Percentiles rank a stretch among this genome's conserved stretches.
Evolutionary conservation across 2,329 filamentous ascomycete genomes (phyloP).

Genomic region (Endocalyx cinctus): DNA sequence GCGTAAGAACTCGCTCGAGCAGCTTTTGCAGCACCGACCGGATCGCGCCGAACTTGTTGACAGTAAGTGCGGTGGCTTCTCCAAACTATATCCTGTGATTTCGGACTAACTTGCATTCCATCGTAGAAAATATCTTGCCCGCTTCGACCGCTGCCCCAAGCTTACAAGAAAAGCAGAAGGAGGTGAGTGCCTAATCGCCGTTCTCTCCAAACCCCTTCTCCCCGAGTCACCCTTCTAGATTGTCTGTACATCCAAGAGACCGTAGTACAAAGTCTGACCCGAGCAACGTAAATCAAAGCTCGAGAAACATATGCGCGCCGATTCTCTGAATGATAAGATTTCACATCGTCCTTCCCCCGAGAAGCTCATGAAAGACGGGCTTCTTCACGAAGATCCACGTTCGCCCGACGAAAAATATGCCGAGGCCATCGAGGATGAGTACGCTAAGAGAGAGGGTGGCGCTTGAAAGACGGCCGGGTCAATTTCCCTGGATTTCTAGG

Average conservation of each 20-base stretch:
- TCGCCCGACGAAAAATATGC: constrained; percentile 52
- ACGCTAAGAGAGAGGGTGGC: constrained; percentile 59
- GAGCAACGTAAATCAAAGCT: no score
- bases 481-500: not conserved
- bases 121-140: constrained; percentile 89
- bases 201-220: no score
- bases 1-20: constrained; percentile 67
- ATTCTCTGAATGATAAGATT: constrained; percentile 83
- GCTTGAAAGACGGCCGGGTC: constrained; percentile 35
- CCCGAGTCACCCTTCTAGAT: no score
- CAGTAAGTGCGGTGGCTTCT: constrained; percentile 59
- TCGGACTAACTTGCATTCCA: no score
- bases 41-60: constrained; percentile 75
- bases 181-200: constrained; percentile 38
- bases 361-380: constrained; percentile 71
- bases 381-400: constrained; percentile 66
- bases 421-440: constrained; percentile 60
- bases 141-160: constrained; percentile 72
- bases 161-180: constrained; percentile 73
- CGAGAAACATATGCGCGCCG: constrained; percentile 80
- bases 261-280: no score
- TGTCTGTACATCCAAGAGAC: no score
- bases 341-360: constrained; percentile 72
- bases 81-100: no score
- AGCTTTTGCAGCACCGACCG: constrained; percentile 67